phyloP scores from a whole-genome alignment of 2,329 filamentous ascomycete species.

The Shiraia sp. region DNA sequence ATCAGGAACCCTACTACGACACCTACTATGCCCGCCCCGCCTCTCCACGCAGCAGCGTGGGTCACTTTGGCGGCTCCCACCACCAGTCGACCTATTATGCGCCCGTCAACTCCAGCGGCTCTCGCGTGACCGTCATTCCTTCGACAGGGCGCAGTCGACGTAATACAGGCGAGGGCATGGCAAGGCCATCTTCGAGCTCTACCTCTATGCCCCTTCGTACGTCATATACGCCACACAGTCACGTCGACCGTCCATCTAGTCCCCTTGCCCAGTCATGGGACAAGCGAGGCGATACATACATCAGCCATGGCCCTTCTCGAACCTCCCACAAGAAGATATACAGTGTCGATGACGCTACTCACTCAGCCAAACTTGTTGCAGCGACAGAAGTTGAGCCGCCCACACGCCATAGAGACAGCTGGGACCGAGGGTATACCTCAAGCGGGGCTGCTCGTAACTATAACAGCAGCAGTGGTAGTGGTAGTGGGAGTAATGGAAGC shows the following conservation, averaged over 20 bases:
- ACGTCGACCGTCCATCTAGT: slow-evolving; percentile 45
- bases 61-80: slow-evolving; percentile 32
- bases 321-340: slow-evolving; percentile 54
- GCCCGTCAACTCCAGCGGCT: slow-evolving; percentile 30
- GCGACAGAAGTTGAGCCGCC: slow-evolving; percentile 45
- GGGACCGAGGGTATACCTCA: slow-evolving; percentile 25
- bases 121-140: slow-evolving; percentile 37
- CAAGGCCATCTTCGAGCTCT: slow-evolving; percentile 41
- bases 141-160: slow-evolving; percentile 52
- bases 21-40: slow-evolving; percentile 34
- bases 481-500: background rate
- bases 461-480: slow-evolving; percentile 16
- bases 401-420: slow-evolving; percentile 29
- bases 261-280: slow-evolving; percentile 44
- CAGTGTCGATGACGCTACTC: slow-evolving; percentile 51
- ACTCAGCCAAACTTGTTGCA: slow-evolving; percentile 42
- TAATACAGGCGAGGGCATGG: slow-evolving; percentile 46
- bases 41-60: slow-evolving; percentile 41
- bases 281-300: slow-evolving; percentile 42
- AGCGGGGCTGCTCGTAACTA: slow-evolving; percentile 40
- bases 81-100: slow-evolving; percentile 27
- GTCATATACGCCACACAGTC: slow-evolving; percentile 24
- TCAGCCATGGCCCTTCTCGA: slow-evolving; percentile 39
- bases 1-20: slow-evolving; percentile 37
- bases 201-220: slow-evolving; percentile 39